phyloP scores from a whole-genome alignment of 805 yeast genomes.

The Komagataella mondaviorum region DNA sequence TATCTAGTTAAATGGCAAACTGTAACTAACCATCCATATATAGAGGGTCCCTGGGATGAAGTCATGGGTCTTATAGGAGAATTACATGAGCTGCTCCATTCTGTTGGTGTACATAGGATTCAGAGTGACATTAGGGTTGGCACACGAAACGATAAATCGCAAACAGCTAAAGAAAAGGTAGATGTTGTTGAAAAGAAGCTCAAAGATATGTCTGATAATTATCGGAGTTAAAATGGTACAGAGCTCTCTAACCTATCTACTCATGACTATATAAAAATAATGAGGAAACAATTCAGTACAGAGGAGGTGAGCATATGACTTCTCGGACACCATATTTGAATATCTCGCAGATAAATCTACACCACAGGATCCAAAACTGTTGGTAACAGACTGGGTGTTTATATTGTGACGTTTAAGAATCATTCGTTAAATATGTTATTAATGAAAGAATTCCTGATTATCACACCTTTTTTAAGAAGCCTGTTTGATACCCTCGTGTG shows the following conservation, averaged over 20 bases:
- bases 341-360: too few relatives aligned
- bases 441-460: too few relatives aligned
- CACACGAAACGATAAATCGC: slow-evolving; percentile 63
- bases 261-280: too few relatives aligned
- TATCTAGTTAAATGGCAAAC: background rate
- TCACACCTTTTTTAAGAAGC: too few relatives aligned
- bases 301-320: too few relatives aligned
- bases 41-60: slow-evolving; percentile 84
- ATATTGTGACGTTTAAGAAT: too few relatives aligned
- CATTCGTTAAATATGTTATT: too few relatives aligned
- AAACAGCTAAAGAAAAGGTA: slow-evolving; percentile 61
- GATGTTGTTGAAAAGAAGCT: slow-evolving; percentile 47
- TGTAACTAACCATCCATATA: slow-evolving; percentile 1
- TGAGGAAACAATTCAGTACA: too few relatives aligned
- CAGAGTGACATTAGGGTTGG: slow-evolving; percentile 85
- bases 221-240: background rate
- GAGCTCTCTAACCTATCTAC: slow-evolving; percentile 1
- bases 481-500: too few relatives aligned
- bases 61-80: slow-evolving; percentile 71
- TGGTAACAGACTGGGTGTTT: too few relatives aligned
- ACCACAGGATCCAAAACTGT: too few relatives aligned
- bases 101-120: slow-evolving; percentile 59
- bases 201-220: background rate
- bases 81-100: slow-evolving; percentile 61
- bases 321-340: too few relatives aligned